Evolutionary conservation across 208 protist species (phyloP).

Genomic region (Acanthamoeba lenticulata): DNA sequence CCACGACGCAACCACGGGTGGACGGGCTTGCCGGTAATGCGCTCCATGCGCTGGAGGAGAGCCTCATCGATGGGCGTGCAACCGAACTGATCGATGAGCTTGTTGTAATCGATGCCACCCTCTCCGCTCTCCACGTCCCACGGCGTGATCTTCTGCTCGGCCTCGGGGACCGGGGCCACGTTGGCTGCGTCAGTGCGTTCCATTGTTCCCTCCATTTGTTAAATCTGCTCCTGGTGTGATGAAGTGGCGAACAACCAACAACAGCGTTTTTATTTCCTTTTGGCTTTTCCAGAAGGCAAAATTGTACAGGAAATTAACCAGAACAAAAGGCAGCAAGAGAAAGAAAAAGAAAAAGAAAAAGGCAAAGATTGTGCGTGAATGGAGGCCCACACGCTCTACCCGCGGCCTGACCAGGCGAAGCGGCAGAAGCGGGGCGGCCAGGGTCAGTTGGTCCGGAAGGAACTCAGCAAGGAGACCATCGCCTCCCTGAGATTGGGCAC

Average conservation of each 20-base stretch:
- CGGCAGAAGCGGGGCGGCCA: background rate
- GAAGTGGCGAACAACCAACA: background rate
- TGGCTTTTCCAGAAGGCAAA: background rate
- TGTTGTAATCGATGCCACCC: slow-evolving; percentile 86
- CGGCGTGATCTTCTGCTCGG: slow-evolving; percentile 1
- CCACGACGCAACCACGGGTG: slow-evolving; percentile 95
- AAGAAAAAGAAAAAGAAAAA: background rate
- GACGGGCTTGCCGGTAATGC: slow-evolving; percentile 79
- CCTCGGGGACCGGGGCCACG: background rate
- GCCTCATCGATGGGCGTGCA: slow-evolving; percentile 77
- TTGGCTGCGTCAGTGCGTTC: background rate
- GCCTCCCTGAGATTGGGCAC: background rate
- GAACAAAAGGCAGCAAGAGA: background rate
- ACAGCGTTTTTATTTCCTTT: background rate
- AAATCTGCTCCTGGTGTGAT: too few species aligned
- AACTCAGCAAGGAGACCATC: background rate
- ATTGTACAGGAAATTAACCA: background rate
- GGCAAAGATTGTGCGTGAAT: too few species aligned
- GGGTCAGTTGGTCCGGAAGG: background rate
- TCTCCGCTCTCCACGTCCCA: slow-evolving; percentile 74
- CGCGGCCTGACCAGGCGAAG: background rate
- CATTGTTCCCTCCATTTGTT: background rate
- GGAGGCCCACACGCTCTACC: background rate
- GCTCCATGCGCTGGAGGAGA: slow-evolving; percentile 83
- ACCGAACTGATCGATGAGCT: slow-evolving; percentile 89